phyloP scores from a whole-genome alignment of 495 filamentous ascomycete genomes.

The Massariosphaeria phaeospora region DNA sequence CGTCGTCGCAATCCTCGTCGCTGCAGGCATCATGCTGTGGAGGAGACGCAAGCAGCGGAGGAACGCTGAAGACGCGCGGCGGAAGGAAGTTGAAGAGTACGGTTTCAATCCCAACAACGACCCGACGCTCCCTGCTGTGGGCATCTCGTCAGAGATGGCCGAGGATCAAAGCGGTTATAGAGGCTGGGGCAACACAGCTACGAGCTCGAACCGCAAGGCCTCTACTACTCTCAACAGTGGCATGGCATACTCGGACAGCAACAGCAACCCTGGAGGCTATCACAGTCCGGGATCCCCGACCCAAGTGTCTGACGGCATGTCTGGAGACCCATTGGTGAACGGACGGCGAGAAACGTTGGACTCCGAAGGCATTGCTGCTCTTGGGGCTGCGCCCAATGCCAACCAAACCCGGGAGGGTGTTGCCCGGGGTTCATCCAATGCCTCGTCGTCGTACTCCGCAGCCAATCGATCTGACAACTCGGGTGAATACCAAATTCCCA shows the following conservation, averaged over 20 bases:
- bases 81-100: slow-evolving; percentile 95
- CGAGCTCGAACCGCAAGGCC: slow-evolving; percentile 70
- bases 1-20: slow-evolving; percentile 75
- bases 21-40: slow-evolving; percentile 77
- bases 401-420: slow-evolving; percentile 64
- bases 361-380: slow-evolving; percentile 54
- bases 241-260: slow-evolving; percentile 68
- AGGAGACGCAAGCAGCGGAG: slow-evolving; percentile 77
- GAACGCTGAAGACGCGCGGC: slow-evolving; percentile 75
- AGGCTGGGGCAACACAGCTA: slow-evolving; percentile 86
- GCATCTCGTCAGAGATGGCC: slow-evolving; percentile 45
- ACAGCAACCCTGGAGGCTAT: slow-evolving; percentile 53
- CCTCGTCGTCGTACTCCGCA: slow-evolving; percentile 90
- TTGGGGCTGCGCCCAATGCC: slow-evolving; percentile 64
- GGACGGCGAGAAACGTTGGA: slow-evolving; percentile 53
- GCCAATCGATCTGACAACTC: slow-evolving; percentile 79
- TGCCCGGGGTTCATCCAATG: slow-evolving; percentile 88
- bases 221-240: slow-evolving; percentile 85
- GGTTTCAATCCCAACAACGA: slow-evolving; percentile 93
- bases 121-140: slow-evolving; percentile 70
- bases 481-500: slow-evolving; percentile 61
- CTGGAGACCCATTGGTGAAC: slow-evolving; percentile 60
- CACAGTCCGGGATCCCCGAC: slow-evolving; percentile 61
- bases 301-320: slow-evolving; percentile 63
- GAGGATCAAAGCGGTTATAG: slow-evolving; percentile 74